Conservation (phyloP, 2,329 filamentous ascomycete species). For the Xylariaceae sp. region DNA sequence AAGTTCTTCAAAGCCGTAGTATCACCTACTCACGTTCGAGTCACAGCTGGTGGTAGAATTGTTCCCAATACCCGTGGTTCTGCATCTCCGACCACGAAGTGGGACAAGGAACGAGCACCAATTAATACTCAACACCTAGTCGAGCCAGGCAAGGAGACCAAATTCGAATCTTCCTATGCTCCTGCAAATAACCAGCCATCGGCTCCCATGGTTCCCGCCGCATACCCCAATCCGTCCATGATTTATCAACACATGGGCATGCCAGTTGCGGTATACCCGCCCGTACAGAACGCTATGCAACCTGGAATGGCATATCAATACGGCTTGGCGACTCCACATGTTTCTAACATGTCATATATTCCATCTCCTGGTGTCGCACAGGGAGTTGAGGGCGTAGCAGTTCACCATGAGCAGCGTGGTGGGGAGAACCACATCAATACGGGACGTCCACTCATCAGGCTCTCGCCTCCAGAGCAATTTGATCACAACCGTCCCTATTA, state of each 20-base stretch:
- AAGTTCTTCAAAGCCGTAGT: slow-evolving; percentile 63
- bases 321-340: slow-evolving; percentile 17
- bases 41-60: slow-evolving; percentile 61
- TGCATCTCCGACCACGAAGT: slow-evolving; percentile 48
- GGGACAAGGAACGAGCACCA: slow-evolving; percentile 37
- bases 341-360: slow-evolving; percentile 13
- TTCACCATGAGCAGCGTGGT: slow-evolving; percentile 18
- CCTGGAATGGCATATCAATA: slow-evolving; percentile 22
- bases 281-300: slow-evolving; percentile 22
- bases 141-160: slow-evolving; percentile 25
- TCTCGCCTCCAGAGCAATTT: slow-evolving; percentile 41
- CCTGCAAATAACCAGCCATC: slow-evolving; percentile 13
- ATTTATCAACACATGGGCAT: slow-evolving; percentile 27
- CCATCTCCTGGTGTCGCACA: slow-evolving; percentile 13
- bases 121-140: slow-evolving; percentile 22
- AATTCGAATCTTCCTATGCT: slow-evolving; percentile 9
- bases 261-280: slow-evolving; percentile 28
- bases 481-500: slow-evolving; percentile 42
- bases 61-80: slow-evolving; percentile 57
- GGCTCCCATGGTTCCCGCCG: slow-evolving; percentile 19
- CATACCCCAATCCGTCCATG: slow-evolving; percentile 18
- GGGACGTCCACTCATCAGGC: slow-evolving; percentile 30
- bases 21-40: slow-evolving; percentile 60
- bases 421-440: slow-evolving; percentile 29
- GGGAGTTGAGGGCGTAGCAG: slow-evolving; percentile 8